Base-by-base conservation (phyloP, 108 stramenopile genomes). In the Fragilariopsis cylindrus region DNA sequence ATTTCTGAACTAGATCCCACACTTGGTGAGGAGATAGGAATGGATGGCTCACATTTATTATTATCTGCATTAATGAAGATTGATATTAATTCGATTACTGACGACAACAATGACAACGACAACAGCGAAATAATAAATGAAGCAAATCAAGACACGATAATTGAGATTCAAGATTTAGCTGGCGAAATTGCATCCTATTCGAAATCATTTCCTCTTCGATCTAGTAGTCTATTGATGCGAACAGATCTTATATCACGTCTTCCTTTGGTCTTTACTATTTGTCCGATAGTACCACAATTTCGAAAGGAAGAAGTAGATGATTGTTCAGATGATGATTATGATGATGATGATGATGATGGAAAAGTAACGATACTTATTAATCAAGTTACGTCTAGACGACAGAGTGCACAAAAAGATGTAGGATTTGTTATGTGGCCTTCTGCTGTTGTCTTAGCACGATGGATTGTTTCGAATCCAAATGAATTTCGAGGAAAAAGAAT, bases 351-450 rank as follows among this genome's bases (percentile, higher is more conserved):
- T 41, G 60, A 11, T 46, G 5, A 52, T 11, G 58, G 48, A 8
- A 57, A 45, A n/a, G 69, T 80, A 30, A 77, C 83, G 43, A 74
- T 94, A 30, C 65, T 89, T 9, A 85, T 94, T 41, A 74, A 85
- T 72, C 91, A 94, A 67, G 91, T 94, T 7, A 83, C 86, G 41
- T 73, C 65, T 30, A 30, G 30, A 30, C 78, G 90, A 52, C 93
- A 94, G 70, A 77, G 73, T 12, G 88, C 88, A 9, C 93, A 94
- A 65, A 82, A 81, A 45, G 93, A 94, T 78, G 93, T 94, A 18
- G 93, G 93, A 21, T 94, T 90, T 78, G 88, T 94, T 18, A 82
- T 92, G 88, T 94, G 93, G 93, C 93, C 93, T 21, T 92, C 91
- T 12, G 91, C 93, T 9, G 88, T 94, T 3, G 87, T 81, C 3